These are phyloP conservation scores for Chytriomyces confervae DNA, from an alignment of 192 early-diverging fungal species.

Conservation along the genomic window DNA sequence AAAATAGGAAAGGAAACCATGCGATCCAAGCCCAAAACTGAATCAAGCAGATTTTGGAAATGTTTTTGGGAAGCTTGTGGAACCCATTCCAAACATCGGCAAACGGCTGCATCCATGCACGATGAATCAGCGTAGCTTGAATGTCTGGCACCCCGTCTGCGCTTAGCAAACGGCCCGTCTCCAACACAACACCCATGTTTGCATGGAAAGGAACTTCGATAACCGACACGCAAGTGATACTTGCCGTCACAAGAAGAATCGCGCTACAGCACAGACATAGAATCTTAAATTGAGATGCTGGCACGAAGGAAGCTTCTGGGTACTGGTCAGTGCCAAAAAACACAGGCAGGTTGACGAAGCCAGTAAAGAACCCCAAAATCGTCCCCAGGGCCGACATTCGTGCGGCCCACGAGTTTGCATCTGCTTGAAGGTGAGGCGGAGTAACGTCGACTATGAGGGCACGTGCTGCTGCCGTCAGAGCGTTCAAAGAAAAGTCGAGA, in stretches of 20 bases:
- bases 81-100: neutral
- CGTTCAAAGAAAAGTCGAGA: slow-evolving; percentile 94
- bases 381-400: slow-evolving; percentile 86
- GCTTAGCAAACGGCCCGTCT: no score
- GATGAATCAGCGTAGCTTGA: no score
- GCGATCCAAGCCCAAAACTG: slow-evolving; percentile 97
- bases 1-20: slow-evolving; percentile 97
- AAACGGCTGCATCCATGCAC: no score
- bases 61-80: slow-evolving; percentile 58
- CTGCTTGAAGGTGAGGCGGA: slow-evolving; percentile 79
- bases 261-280: slow-evolving; percentile 77
- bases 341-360: slow-evolving; percentile 76
- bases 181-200: no score
- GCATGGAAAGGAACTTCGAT: slow-evolving; percentile 31
- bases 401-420: slow-evolving; percentile 80
- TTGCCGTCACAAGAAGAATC: slow-evolving; percentile 61
- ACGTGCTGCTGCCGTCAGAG: slow-evolving; percentile 81
- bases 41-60: slow-evolving; percentile 81
- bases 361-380: slow-evolving; percentile 84
- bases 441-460: slow-evolving; percentile 86
- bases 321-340: slow-evolving; percentile 41
- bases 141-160: no score
- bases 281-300: slow-evolving; percentile 78
- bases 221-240: slow-evolving; percentile 67
- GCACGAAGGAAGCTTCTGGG: slow-evolving; percentile 58